Evolutionary conservation across 2,329 filamentous ascomycete genomes (phyloP), one percentile per base, ranked within the genome.

Genomic region (Trichoderma sp.): DNA sequence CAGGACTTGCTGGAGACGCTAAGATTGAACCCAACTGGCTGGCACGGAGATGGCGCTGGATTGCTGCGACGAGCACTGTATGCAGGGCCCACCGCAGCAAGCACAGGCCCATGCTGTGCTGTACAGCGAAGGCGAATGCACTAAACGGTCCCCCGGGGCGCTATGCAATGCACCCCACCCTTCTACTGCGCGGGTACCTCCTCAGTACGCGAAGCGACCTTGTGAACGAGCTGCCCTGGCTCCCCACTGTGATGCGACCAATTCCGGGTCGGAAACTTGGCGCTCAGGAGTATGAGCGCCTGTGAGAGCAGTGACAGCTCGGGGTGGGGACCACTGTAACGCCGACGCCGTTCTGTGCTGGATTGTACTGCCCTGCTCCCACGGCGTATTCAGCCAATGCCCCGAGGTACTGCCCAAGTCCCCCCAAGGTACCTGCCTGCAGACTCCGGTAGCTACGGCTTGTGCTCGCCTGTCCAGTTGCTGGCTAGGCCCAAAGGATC

Each of bases 201-300:
- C 30, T 13, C 54, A 21, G 55, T 58, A 21, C 55, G 6, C 24
- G 5, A n/a, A 11, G 46, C 1, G 55, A n/a, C 46, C n/a, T 4
- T 24, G 30, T 24, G 26, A 14, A 32, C 14, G 39, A 51, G 39
- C 59, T 46, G 46, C 59, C 59, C 59, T 32, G 32, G 39, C 28
- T 49, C 46, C 43, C 59, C 59, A 63, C 56, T 18, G 56, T 16
- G 56, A 59, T 43, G 56, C 56, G 24, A 43, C 21, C 59, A 63
- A 51, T 52, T 63, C 59, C 59, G 59, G 59, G 28, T 30, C 39
- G 28, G 32, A 61, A 34, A 46, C 59, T 51, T 21, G 43, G 43
- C 28, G 34, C 59, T 24, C n/a, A 26, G 26, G 26, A 26, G 26
- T 26, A 26, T 26, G 26, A 26, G 26, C 2, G 26, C 26, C 26